Percentiles rank a stretch among this genome's conserved stretches.
phyloP scores from a whole-genome alignment of 495 filamentous ascomycete genomes.

The Xylona heveae region DNA sequence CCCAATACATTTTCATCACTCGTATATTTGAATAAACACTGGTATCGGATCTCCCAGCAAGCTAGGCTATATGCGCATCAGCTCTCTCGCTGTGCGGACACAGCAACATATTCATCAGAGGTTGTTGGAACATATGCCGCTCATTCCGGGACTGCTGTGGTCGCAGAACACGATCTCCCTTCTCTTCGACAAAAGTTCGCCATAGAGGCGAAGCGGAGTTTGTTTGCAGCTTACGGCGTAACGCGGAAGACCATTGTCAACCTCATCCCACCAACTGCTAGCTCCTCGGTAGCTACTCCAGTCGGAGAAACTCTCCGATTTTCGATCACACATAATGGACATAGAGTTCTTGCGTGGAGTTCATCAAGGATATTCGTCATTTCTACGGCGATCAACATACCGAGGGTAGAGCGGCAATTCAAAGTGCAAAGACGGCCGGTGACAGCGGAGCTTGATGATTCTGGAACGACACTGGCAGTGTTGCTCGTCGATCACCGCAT shows the following conservation, averaged over 20 bases:
- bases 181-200: slow-evolving; percentile 44
- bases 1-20: slow-evolving; percentile 68
- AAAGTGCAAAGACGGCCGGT: slow-evolving; percentile 60
- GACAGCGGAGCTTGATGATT: slow-evolving; percentile 57
- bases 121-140: slow-evolving; percentile 41
- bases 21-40: slow-evolving; percentile 57
- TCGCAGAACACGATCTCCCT: slow-evolving; percentile 31
- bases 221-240: slow-evolving; percentile 58
- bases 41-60: slow-evolving; percentile 52
- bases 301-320: slow-evolving; percentile 77
- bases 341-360: slow-evolving; percentile 55
- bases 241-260: slow-evolving; percentile 50
- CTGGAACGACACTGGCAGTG: slow-evolving; percentile 58
- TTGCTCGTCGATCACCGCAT: slow-evolving; percentile 61
- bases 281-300: slow-evolving; percentile 57
- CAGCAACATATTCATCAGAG: no score
- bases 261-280: slow-evolving; percentile 64
- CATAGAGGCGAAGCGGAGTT: slow-evolving; percentile 49
- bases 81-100: slow-evolving; percentile 47
- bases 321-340: slow-evolving; percentile 50
- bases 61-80: slow-evolving; percentile 56
- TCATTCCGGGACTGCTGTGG: slow-evolving; percentile 18
- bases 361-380: slow-evolving; percentile 76
- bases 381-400: slow-evolving; percentile 31
- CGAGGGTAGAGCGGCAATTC: slow-evolving; percentile 51